A percentile compares a stretch with the other conserved stretches of the same genome.
Evolutionary conservation across 768 basidiomycete genomes (phyloP).

Genomic region (Ramaria sp.): DNA sequence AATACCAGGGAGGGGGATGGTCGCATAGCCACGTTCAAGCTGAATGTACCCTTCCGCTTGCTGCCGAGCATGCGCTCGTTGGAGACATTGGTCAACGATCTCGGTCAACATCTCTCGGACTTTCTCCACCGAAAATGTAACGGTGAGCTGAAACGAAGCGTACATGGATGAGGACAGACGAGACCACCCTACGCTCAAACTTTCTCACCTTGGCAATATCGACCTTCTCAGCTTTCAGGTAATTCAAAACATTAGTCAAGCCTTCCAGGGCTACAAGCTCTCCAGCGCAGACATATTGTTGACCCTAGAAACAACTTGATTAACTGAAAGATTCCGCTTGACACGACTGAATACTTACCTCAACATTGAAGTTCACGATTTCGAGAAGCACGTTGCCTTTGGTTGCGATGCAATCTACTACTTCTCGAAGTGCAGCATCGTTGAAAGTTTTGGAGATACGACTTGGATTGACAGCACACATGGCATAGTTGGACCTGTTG

Average conservation of each 20-base stretch:
- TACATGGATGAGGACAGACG: not conserved
- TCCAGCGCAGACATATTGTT: constrained; percentile 99
- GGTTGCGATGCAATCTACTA: constrained; percentile 82
- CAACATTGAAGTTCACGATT: constrained; percentile 95
- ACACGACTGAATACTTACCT: constrained; percentile 35
- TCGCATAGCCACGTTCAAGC: constrained; percentile 94
- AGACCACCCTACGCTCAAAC: not conserved
- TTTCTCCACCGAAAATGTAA: constrained; percentile 80
- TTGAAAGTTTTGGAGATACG: constrained; percentile 91
- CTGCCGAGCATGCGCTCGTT: constrained; percentile 68
- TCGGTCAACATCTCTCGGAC: constrained; percentile 94
- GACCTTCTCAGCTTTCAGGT: constrained; percentile 91
- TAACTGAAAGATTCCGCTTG: not conserved
- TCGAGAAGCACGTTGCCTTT: constrained; percentile 78
- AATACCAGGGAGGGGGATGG: constrained; percentile 91
- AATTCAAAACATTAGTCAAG: constrained; percentile 93
- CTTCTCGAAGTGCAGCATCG: constrained; percentile 91
- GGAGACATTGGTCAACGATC: constrained; percentile 76
- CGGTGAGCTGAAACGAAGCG: constrained; percentile 50
- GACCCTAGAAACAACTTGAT: constrained; percentile 47
- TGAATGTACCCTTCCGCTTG: constrained; percentile 80
- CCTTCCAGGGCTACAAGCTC: constrained; percentile 89
- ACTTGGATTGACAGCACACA: constrained; percentile 99
- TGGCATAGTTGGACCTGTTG: constrained; percentile 93
- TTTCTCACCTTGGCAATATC: constrained; percentile 70